A percentile compares a stretch with the other conserved stretches of the same genome.
These are phyloP conservation scores for Amanita thiersii DNA, from an alignment of 768 basidiomycete species.

Conservation along the genomic window DNA sequence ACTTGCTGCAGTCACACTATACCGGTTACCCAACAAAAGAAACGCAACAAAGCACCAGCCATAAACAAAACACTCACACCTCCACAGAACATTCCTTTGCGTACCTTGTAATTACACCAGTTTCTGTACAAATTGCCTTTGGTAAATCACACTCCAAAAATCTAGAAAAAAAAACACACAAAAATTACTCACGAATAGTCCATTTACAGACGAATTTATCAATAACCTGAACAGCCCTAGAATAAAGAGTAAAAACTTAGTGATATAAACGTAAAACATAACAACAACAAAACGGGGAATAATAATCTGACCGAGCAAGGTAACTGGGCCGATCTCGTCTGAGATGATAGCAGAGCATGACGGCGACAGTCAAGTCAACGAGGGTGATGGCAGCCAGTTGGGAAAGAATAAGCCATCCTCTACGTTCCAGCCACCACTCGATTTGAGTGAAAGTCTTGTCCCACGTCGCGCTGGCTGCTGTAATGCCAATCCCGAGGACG, in stretches of 20 bases:
- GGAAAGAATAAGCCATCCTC: background rate
- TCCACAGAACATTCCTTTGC: background rate
- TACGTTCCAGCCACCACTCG: background rate
- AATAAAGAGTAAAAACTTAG: background rate
- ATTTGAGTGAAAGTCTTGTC: background rate
- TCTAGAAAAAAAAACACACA: background rate
- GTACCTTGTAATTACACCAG: slow-evolving; percentile 3
- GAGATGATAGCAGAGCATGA: slow-evolving; percentile 3
- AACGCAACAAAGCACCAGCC: too few species aligned
- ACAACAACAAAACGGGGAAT: too few species aligned
- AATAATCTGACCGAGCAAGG: too few species aligned
- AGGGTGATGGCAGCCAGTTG: background rate
- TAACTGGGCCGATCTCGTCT: background rate
- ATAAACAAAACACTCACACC: background rate
- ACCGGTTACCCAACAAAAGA: too few species aligned
- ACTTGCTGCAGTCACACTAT: background rate
- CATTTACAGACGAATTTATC: slow-evolving; percentile 2
- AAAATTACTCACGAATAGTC: slow-evolving; percentile 1
- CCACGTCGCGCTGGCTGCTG: background rate
- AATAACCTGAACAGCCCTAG: background rate
- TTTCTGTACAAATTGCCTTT: background rate
- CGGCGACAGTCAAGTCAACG: background rate
- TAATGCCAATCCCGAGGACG: background rate
- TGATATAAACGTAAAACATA: too few species aligned
- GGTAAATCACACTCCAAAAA: background rate